Conservation (phyloP, 2,329 filamentous ascomycete genomes). For the Elsinoe ampelina region DNA sequence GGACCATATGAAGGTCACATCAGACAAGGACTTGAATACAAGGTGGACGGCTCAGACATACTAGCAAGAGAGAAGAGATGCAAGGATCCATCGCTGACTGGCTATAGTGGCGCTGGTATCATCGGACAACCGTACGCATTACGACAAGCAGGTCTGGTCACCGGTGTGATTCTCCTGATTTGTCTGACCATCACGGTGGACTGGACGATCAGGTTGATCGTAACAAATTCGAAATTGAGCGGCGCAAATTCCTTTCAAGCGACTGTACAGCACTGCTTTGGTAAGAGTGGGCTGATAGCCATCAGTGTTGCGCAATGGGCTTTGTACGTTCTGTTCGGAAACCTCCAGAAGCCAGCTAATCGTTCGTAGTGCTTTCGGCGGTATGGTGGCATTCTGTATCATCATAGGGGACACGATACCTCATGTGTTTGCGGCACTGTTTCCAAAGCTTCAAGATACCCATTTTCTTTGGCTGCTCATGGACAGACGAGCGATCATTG, state of each 20-base stretch:
- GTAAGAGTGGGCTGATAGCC: conserved; percentile 74
- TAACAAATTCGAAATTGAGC: conserved; percentile 94
- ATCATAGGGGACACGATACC: conserved; percentile 96
- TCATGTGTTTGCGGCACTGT: conserved; percentile 73
- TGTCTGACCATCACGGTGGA: conserved; percentile 76
- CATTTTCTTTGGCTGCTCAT: conserved; percentile 75
- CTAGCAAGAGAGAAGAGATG: background rate
- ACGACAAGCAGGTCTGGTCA: conserved; percentile 75
- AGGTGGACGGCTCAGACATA: no score
- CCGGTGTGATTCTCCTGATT: conserved; percentile 69
- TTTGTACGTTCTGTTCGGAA: conserved; percentile 46
- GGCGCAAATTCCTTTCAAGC: conserved; percentile 91
- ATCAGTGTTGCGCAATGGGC: conserved; percentile 92
- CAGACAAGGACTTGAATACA: no score
- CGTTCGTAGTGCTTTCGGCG: conserved; percentile 67
- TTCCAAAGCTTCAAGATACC: conserved; percentile 62
- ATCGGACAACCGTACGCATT: conserved; percentile 91
- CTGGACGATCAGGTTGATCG: conserved; percentile 96
- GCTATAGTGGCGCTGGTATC: conserved; percentile 50
- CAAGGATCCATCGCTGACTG: background rate
- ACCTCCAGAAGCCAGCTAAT: background rate
- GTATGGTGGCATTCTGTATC: conserved; percentile 96
- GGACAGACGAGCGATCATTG: conserved; percentile 72
- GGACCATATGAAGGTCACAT: no score
- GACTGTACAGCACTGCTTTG: conserved; percentile 93